These are phyloP conservation scores for Phragmites australis DNA, from an alignment of 176 grass and related monocot species.

Conservation along the genomic window DNA sequence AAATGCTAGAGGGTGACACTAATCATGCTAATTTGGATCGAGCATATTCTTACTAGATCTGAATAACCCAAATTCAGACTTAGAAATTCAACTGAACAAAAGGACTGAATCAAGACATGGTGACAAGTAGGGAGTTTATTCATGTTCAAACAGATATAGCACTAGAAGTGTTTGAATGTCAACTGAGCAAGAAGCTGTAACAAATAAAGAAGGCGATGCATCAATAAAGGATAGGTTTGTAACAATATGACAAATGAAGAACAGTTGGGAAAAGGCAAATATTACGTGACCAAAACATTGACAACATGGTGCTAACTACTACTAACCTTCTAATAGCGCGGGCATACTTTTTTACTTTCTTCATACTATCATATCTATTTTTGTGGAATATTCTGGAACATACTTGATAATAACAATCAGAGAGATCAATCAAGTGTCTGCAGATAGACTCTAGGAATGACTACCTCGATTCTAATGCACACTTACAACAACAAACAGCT, in stretches of 20 bases:
- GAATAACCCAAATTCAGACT: background rate
- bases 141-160: background rate
- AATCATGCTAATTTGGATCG: background rate
- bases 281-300: background rate
- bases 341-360: background rate
- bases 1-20: background rate
- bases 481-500: constrained; percentile 9
- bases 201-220: background rate
- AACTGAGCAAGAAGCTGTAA: background rate
- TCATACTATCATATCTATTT: background rate
- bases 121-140: background rate
- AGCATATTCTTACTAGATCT: background rate
- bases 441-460: background rate
- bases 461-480: background rate
- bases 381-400: background rate
- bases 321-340: background rate
- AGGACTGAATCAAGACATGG: background rate
- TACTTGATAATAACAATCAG: background rate
- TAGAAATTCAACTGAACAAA: background rate
- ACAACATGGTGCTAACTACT: background rate
- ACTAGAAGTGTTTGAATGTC: background rate
- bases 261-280: constrained; percentile 3
- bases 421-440: background rate
- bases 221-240: background rate
- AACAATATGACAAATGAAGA: background rate